Conservation (phyloP, 1,139 yeast genomes). For the Suhomyces choctaworum region DNA sequence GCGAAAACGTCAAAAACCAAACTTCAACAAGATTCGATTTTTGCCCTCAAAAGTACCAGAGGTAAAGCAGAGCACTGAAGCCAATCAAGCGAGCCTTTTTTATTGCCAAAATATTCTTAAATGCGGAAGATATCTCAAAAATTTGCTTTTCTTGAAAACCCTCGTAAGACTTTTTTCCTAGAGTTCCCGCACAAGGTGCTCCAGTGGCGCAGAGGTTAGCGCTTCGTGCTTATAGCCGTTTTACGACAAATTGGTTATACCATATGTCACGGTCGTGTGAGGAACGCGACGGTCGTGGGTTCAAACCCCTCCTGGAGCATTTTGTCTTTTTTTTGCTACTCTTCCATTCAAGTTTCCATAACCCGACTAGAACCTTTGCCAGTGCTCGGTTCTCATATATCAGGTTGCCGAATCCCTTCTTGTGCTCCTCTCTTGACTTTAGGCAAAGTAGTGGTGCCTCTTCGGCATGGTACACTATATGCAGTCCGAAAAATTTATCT, state of each 20-base stretch:
- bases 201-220: constrained; percentile 59
- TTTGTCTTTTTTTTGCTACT: constrained; percentile 31
- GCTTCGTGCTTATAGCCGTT: constrained; percentile 57
- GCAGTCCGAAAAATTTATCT: constrained; percentile 11
- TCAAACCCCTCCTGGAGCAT: constrained; percentile 59
- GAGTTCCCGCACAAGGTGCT: constrained; percentile 30
- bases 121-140: too few species aligned
- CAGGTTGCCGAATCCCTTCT: background rate
- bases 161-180: constrained; percentile 1
- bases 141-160: too few species aligned
- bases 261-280: constrained; percentile 58
- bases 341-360: background rate
- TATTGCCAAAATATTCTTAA: too few species aligned
- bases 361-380: too few species aligned
- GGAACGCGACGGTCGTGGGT: constrained; percentile 62
- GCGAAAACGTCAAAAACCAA: too few species aligned
- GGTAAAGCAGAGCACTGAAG: too few species aligned
- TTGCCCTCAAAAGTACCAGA: too few species aligned
- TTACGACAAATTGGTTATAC: constrained; percentile 50
- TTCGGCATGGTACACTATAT: constrained; percentile 1
- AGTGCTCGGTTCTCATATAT: too few species aligned
- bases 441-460: background rate
- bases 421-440: background rate
- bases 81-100: too few species aligned
- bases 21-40: too few species aligned